phyloP scores from a whole-genome alignment of 768 basidiomycete genomes.

The Russula virescens region DNA sequence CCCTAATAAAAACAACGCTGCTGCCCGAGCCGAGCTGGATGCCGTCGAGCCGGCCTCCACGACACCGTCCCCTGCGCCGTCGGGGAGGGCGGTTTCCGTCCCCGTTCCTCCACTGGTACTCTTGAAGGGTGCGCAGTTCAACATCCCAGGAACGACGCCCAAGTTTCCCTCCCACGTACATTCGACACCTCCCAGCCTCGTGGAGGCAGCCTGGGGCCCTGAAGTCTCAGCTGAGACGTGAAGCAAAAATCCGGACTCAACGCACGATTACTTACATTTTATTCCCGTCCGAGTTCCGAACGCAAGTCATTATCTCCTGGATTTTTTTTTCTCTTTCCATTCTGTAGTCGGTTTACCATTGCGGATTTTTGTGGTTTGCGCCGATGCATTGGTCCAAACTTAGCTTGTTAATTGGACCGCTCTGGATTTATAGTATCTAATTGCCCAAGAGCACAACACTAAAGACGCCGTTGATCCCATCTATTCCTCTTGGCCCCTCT shows the following conservation, averaged over 20 bases:
- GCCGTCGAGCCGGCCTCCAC: conserved; percentile 17
- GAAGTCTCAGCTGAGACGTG: conserved; percentile 17
- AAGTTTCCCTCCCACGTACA: conserved; percentile 15
- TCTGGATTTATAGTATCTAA: conserved; percentile 16
- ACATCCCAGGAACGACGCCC: conserved; percentile 3
- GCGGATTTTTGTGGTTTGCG: conserved; percentile 1
- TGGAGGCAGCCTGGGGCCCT: conserved; percentile 22
- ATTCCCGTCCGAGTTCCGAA: not conserved
- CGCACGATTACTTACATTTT: conserved; percentile 8
- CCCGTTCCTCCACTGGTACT: conserved; percentile 12
- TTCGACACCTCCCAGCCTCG: conserved; percentile 10
- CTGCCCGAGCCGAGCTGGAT: conserved; percentile 1
- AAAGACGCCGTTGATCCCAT: conserved; percentile 13
- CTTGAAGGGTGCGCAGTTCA: conserved; percentile 17
- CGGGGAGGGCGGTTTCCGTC: not conserved
- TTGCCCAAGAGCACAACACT: conserved; percentile 7
- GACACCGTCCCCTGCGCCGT: conserved; percentile 16
- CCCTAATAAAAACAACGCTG: not conserved
- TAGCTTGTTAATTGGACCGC: conserved; percentile 13
- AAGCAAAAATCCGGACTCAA: not conserved
- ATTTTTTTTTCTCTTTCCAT: conserved; percentile 1
- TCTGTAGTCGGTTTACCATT: conserved; percentile 1
- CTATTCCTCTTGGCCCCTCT: not conserved
- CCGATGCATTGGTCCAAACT: conserved; percentile 9
- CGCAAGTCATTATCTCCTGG: conserved; percentile 6